These are phyloP conservation scores for Solanum piurae DNA, from an alignment of 257 asterid genomes.

Conservation along the genomic window DNA sequence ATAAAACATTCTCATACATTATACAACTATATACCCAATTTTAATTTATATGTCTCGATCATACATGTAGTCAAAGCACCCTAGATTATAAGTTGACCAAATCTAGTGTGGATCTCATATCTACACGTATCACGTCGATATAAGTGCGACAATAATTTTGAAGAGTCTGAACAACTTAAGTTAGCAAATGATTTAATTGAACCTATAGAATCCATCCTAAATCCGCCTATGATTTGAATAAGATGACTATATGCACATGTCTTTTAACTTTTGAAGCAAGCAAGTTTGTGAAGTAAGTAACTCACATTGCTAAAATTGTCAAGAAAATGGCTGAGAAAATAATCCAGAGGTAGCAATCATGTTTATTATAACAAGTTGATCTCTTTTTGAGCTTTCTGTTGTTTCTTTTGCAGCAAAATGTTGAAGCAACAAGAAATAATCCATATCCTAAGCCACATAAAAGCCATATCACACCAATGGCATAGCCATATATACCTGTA, in stretches of 20 bases:
- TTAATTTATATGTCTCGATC: background rate
- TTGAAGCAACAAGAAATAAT: conserved; percentile 23
- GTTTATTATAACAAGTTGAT: conserved; percentile 17
- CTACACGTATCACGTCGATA: background rate
- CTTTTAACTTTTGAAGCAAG: background rate
- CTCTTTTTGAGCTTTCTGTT: conserved; percentile 27
- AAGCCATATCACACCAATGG: conserved; percentile 49
- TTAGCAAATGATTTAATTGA: background rate
- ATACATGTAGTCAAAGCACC: background rate
- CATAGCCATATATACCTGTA: conserved; percentile 65
- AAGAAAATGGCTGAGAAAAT: conserved; percentile 32
- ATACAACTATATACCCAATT: background rate
- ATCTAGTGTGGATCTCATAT: background rate
- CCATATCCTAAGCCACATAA: conserved; percentile 61
- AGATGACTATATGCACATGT: background rate
- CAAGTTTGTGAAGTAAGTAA: background rate
- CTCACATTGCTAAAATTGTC: conserved; percentile 66
- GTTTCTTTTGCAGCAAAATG: conserved; percentile 12
- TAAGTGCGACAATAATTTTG: fast-evolving
- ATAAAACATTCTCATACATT: background rate
- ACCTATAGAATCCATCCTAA: background rate
- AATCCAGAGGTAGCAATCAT: conserved; percentile 24
- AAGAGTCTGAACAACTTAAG: background rate
- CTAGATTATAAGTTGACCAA: background rate
- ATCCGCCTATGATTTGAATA: background rate